Percentiles rank a stretch among this genome's conserved stretches.
Conservation (phyloP, 805 yeast species). For the Cyberlindnera mycetangii region DNA sequence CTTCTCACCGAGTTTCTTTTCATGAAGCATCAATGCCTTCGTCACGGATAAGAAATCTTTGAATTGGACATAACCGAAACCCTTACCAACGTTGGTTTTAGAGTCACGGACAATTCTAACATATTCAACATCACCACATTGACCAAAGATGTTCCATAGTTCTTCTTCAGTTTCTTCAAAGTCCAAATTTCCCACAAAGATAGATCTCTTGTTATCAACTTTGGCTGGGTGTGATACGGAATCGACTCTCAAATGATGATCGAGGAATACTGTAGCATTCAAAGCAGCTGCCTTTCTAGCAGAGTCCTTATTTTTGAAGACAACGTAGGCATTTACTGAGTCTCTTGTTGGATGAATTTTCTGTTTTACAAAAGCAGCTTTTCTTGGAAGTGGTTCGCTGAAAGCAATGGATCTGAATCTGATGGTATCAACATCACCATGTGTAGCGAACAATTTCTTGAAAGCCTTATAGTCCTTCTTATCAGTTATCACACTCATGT, state of each 20-base stretch:
- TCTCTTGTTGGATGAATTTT: slow-evolving; percentile 74
- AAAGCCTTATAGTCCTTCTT: slow-evolving; percentile 61
- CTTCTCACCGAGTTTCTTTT: slow-evolving; percentile 50
- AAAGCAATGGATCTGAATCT: slow-evolving; percentile 93
- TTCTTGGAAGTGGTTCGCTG: slow-evolving; percentile 83
- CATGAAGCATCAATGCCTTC: slow-evolving; percentile 77
- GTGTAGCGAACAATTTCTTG: slow-evolving; percentile 52
- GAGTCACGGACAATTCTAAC: slow-evolving; percentile 91
- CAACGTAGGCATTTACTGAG: slow-evolving; percentile 85
- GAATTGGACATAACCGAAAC: slow-evolving; percentile 95
- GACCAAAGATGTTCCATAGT: slow-evolving; percentile 76
- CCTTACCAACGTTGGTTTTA: slow-evolving; percentile 93
- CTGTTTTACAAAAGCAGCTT: slow-evolving; percentile 83
- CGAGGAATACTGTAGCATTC: slow-evolving; percentile 67
- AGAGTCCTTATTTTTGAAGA: slow-evolving; percentile 55
- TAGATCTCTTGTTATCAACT: slow-evolving; percentile 77
- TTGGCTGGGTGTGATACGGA: slow-evolving; percentile 89
- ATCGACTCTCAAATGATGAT: slow-evolving; percentile 84
- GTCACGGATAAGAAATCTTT: slow-evolving; percentile 68
- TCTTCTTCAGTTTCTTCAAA: slow-evolving; percentile 91
- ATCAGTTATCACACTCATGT: slow-evolving; percentile 58
- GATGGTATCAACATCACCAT: slow-evolving; percentile 56
- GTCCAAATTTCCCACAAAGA: slow-evolving; percentile 91
- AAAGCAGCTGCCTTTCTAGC: slow-evolving; percentile 42
- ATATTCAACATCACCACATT: slow-evolving; percentile 71